Percentiles rank a stretch among this genome's conserved stretches.
Evolutionary conservation across 306 rosid species (phyloP).

Genomic region (Canavalia gladiata): DNA sequence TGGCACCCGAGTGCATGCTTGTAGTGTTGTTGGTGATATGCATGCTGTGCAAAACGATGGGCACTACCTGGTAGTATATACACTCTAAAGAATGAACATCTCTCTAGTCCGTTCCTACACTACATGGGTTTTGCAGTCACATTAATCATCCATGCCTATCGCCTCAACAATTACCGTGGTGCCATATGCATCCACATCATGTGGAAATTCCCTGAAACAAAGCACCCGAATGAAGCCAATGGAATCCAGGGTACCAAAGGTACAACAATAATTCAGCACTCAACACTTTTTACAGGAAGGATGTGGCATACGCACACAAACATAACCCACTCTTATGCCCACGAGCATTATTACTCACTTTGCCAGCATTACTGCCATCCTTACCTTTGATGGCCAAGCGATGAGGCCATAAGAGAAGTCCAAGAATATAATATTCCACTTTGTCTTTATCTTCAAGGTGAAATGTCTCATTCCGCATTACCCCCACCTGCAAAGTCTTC

Average conservation of each 20-base stretch:
- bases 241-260: conserved; percentile 20
- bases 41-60: conserved; percentile 12
- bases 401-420: conserved; percentile 78
- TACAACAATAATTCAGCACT: conserved; percentile 40
- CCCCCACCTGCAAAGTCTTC: conserved; percentile 57
- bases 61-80: conserved; percentile 39
- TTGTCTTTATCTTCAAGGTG: conserved; percentile 78
- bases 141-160: conserved; percentile 16
- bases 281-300: conserved; percentile 24
- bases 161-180: conserved; percentile 32
- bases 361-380: conserved; percentile 42
- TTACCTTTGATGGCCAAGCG: conserved; percentile 62
- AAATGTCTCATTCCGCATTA: conserved; percentile 73
- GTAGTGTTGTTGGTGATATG: too few relatives aligned
- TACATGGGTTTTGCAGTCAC: conserved; percentile 22
- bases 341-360: not conserved
- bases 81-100: conserved; percentile 30
- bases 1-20: too few relatives aligned
- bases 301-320: conserved; percentile 20
- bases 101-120: conserved; percentile 22
- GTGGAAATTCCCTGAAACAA: conserved; percentile 34
- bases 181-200: conserved; percentile 33
- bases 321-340: conserved; percentile 18
- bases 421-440: conserved; percentile 71
- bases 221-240: conserved; percentile 25